Base-by-base conservation (phyloP, 2,329 filamentous ascomycete species). In the Arthrobotrys sinensis region DNA sequence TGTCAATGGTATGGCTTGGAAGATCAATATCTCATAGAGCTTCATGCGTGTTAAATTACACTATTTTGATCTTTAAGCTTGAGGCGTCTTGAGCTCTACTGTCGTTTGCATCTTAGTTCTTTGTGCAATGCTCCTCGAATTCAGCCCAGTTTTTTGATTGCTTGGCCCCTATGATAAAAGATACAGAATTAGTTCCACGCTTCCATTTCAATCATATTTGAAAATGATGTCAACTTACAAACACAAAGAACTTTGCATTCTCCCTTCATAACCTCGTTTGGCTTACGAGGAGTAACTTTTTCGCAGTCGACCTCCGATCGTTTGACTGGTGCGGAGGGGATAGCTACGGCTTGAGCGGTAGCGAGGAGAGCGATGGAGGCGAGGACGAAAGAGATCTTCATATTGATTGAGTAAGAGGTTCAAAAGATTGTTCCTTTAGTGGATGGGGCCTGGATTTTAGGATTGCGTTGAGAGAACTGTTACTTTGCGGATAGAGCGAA, bases 231-330 rank as follows among this genome's bases (percentile, higher is more conserved):
- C 24, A 28, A 46, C 66, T 62, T 62, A 70, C 66, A 70, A n/a
- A 28, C 14, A 43, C 66, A 70, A n/a, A 70, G 53, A 38, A 70
- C 53, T 14, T 62, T 70, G 40, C 53, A 70, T 16, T 70, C 66
- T 45, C 28, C 66, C 8, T 52, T 32, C 12, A 45, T 1, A 28
- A 34, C 53, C n/a, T 62, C 16, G 2, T 2, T 38, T 16, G 64
- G 19, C 12, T 55, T 46, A 5, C 28, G n/a, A 11, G 63, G 45
- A 7, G n/a, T 8, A 8, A 28, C 36, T 8, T 55, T 55, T 0
- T 67, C 36, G 14, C 64, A 67, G 34, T 67, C 64, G 19, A 67
- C 14, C 19, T 43, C 48, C n/a, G 63, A 32, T 19, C 48, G 34
- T 11, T 53, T 45, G 12, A 16, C 43, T 12, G 52, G 53, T 3